Base-by-base conservation (phyloP, 352 stramenopile genomes). In the Pythium sp. region DNA sequence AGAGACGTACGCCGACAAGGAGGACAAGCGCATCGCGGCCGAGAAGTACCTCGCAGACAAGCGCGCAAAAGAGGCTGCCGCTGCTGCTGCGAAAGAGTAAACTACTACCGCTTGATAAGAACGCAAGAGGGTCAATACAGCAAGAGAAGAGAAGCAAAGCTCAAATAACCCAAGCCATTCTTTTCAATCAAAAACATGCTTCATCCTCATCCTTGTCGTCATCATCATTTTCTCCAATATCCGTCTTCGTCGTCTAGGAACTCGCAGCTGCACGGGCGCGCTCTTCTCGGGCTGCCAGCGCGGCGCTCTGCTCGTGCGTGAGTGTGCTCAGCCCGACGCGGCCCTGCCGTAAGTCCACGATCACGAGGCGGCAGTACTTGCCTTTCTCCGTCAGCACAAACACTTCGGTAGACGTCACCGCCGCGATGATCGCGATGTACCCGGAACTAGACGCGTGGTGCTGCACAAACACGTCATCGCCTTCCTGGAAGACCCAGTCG, bases 341-440 rank as follows among this genome's bases (percentile, higher is more conserved):
- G 62, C 83, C 84, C 47, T 86, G 82, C 65, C 87, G 87, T 20
- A 94, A 74, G 63, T 94, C 87, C 72, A 86, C 88, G 64, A 92
- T 71, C 62, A 93, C 75, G 58, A 94, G 72, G n/a, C 82, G 79
- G 57, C 76, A 78, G 77, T 89, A 90, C 72, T 89, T 90, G 66
- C 87, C 87, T 62, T 89, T 91, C 65, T 94, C 87, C 59, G 84
- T 91, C 11, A 94, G 77, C 47, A 94, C 80, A 60, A 91, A 86
- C 11, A 93, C 68, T 69, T 94, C 87, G 9, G 80, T 87, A 46
- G 84, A 73, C 54, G 87, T 87, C 51, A 93, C 78, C 20, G 79
- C 83, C 57, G 75, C 87, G 54, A 94, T 80, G 58, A 93, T 75
- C n/a, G 82, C 86, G 43, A 80, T 71, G 72, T 91, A 91, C 66